Evolutionary conservation across 2,329 filamentous ascomycete species (phyloP), one percentile per base, ranked within the genome.

Genomic region (Ceratocystis lukuohia): DNA sequence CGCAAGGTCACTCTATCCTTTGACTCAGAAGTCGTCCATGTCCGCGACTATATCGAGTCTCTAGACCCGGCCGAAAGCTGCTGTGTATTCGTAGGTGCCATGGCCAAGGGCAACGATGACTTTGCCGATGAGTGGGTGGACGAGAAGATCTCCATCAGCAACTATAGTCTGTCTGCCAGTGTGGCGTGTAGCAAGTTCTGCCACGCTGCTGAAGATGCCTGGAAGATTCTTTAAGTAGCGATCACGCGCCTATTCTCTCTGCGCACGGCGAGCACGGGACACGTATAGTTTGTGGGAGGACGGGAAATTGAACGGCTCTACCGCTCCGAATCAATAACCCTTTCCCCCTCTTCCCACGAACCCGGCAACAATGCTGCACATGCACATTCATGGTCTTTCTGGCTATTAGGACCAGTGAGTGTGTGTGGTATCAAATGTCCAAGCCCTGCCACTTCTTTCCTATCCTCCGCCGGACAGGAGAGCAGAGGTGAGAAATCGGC

Each of bases 141-240:
- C 74, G 94, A 99, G 78, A 90, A 95, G 73, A 97, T 99, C 74
- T 91, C 89, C 72, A 97, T 99, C 79, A 97, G 93, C 82, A 96
- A 96, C 77, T 99, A 89, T 82, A 96, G 92, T 74, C 82, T 99
- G 69, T 96, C 91, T 73, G 94, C 94, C 69, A 97, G 93, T 79
- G 94, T 99, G 69, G 93, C 94, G 56, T 99, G 94, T 82, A 96
- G 93, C 84, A 99, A 97, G 77, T 97, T 99, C 81, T 97, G 94
- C 77, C 94, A 99, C 77, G 94, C 93, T 50, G 93, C 92, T 56
- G 94, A 99, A 78, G 94, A 99, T 76, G 88, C 88, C 45, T 99
- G 94, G 94, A 86, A 90, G 74, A 89, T 99, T 71, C 84, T 96
- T 73, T 99, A 86, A 82, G 59, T 28, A 22, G 33, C 28, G 25